Conservation (phyloP, 352 stramenopile species). For the Globisporangium rhizosaccharum region DNA sequence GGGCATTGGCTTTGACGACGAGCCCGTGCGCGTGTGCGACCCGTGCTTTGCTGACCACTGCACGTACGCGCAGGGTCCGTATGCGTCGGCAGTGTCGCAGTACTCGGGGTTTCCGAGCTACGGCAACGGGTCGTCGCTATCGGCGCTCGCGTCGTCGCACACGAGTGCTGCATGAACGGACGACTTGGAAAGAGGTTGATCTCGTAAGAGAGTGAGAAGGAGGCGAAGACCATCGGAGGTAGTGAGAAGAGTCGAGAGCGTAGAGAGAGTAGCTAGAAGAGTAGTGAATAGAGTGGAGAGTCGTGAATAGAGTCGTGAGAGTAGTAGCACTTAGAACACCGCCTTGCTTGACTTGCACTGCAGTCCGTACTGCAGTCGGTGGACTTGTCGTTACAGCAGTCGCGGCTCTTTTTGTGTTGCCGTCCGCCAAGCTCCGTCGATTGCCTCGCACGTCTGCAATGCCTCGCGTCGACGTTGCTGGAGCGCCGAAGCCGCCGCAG, state of each 20-base stretch:
- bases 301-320: too few relatives aligned
- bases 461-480: too few relatives aligned
- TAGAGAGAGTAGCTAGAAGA: not conserved
- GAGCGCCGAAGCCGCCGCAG: too few relatives aligned
- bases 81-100: constrained; percentile 1
- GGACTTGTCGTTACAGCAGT: too few relatives aligned
- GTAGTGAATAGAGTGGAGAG: not conserved
- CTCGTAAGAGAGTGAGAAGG: not conserved
- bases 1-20: constrained; percentile 77
- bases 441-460: too few relatives aligned
- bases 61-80: constrained; percentile 25
- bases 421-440: too few relatives aligned
- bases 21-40: constrained; percentile 82
- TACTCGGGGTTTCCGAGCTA: constrained; percentile 11
- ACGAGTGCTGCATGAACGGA: constrained; percentile 11
- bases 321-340: too few relatives aligned
- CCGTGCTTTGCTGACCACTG: constrained; percentile 82
- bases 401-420: too few relatives aligned
- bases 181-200: not conserved
- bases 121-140: constrained; percentile 5
- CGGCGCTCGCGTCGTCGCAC: constrained; percentile 11
- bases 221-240: not conserved
- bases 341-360: too few relatives aligned
- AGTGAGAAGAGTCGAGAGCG: not conserved
- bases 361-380: too few relatives aligned